These are phyloP conservation scores for Saccharomycopsis hybrid DNA, from an alignment of 1,139 yeast genomes.

Conservation along the genomic window DNA sequence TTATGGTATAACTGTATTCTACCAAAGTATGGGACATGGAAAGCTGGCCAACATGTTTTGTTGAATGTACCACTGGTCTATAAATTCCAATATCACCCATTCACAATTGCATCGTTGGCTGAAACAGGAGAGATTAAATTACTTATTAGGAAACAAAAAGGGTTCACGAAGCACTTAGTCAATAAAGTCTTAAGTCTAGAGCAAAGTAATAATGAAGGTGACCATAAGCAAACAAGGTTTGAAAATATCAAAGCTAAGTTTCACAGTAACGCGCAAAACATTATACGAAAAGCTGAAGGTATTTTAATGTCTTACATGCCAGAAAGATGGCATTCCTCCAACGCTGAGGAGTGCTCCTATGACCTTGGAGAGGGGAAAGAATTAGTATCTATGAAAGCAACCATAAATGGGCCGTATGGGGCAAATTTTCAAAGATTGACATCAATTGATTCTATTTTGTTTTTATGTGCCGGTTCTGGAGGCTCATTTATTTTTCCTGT, in stretches of 20 bases:
- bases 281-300: constrained; percentile 19
- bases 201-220: not conserved
- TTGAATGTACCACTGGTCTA: constrained; percentile 37
- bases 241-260: too few species aligned
- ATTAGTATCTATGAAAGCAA: constrained; percentile 30
- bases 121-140: constrained; percentile 36
- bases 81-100: constrained; percentile 41
- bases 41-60: constrained; percentile 42
- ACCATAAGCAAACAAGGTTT: not conserved
- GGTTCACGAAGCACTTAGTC: constrained; percentile 38
- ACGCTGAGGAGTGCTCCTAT: not conserved
- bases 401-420: constrained; percentile 42
- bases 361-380: constrained; percentile 8
- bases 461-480: constrained; percentile 43
- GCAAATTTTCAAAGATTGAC: constrained; percentile 37
- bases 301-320: not conserved
- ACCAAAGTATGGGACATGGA: constrained; percentile 40
- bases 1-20: constrained; percentile 33
- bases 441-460: constrained; percentile 37
- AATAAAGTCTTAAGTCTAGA: constrained; percentile 25
- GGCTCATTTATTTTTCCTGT: constrained; percentile 42
- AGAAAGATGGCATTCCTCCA: too few species aligned
- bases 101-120: constrained; percentile 38
- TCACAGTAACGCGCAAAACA: too few species aligned
- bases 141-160: constrained; percentile 36